Evolutionary conservation across 2,329 filamentous ascomycete species (phyloP), one percentile per base, ranked within the genome.

Genomic region (Ceratocystis eucalypticola): DNA sequence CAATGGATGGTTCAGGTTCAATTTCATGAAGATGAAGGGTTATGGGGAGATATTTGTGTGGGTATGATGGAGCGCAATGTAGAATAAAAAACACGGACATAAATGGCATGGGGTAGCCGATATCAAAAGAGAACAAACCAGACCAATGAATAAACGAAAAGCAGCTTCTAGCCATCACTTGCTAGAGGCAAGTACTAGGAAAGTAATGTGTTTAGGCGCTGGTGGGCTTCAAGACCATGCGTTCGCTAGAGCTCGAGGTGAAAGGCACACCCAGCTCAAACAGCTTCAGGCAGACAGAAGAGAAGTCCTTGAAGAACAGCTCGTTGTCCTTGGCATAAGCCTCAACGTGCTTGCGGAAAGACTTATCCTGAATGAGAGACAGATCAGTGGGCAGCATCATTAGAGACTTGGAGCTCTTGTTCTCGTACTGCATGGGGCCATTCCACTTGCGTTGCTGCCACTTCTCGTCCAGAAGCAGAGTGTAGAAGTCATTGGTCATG

Each of bases 331-430:
- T 90, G 73, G 93, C 92, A 75, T 96, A 97, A 76, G 87, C 85
- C 77, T 96, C 86, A 37, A 93, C 89, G 73, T 84, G 86, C 73
- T 84, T 80, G 78, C 83, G 85, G 82, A 97, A 95, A 71, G 80
- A 81, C 83, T 93, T 93, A 79, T 97, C 93, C 79, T 92, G 84
- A 73, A 96, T 79, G 66, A 97, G 81, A 66, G 88, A 88, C 78
- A 95, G 86, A 74, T 99, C 93, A 70, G 91, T 88, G 65, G 94
- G 94, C 76, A 99, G 80, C 93, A 99, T 97, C 94, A 99, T 97
- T 72, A 97, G 80, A 53, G 82, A 82, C 84, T 96, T 92, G 73
- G 87, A 90, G 74, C 81, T 84, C 79, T 89, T 88, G 79, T 97
- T 92, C 79, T 96, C 87, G 75, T 88, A 93, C 83, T 85, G 92